Evolutionary conservation across 768 basidiomycete species (phyloP), one percentile per base, ranked within the genome.

Genomic region (Kwoniella newhampshirensis): DNA sequence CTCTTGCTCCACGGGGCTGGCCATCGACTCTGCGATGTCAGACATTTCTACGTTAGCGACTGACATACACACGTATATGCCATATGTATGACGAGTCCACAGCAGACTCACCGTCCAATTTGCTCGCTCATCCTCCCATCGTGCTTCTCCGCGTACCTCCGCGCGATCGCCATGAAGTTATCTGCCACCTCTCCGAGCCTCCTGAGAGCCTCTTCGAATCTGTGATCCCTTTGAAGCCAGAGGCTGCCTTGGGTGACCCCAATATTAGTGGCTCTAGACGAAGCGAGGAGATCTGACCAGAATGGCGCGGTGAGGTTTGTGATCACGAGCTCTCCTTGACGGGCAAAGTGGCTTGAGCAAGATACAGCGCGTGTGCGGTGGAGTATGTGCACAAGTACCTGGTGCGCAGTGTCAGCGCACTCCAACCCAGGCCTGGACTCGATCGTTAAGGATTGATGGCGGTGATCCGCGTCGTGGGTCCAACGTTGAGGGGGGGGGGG

Each of bases 101-200:
- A n/a, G n/a, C n/a, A n/a, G n/a, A 70, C 67, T 35, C 23, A 74
- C 70, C 66, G 50, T 18, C 57, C 51, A 28, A 74, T 71, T 62
- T 74, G 66, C 54, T 74, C 73, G 32, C 60, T 64, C 73, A 74
- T 71, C 25, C 60, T 52, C n/a, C 67, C 70, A 8, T 66, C 54
- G 7, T 36, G 18, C 15, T 20, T 25, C 32, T 46, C 54, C 12
- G 51, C 52, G 36, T 55, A 59, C 18, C 28, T 47, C 40, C 41
- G 54, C 13, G 47, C 63, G 1, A 63, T 49, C 9, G 15, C 28
- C 46, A 67, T 26, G 47, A 54, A 74, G 17, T 15, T 45, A 45
- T 74, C 70, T 0, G 46, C 65, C 5, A 67, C 55, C 18, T 50
- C 40, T 5, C 51, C 46, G 18, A 71, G 42, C 13, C 32, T n/a